Conservation (phyloP, 2,329 filamentous ascomycete species). For the Ceratocystis diversiconidia region DNA sequence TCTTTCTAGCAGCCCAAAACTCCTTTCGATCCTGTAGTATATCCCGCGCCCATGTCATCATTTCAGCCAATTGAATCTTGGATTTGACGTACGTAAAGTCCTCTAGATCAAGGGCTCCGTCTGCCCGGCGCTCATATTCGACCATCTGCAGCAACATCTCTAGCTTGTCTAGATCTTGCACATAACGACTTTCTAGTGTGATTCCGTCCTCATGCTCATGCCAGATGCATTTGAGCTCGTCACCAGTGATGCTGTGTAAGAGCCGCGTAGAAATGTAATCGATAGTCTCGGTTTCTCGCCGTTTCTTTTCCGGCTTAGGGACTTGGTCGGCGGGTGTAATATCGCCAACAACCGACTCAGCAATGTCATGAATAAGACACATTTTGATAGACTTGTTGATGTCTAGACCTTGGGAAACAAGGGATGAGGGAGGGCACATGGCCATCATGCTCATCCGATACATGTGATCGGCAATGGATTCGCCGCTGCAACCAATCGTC, state of each 20-base stretch:
- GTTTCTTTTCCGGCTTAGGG: conserved; percentile 72
- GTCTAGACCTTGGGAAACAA: conserved; percentile 54
- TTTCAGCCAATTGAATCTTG: conserved; percentile 61
- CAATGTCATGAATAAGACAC: conserved; percentile 96
- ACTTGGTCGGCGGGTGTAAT: conserved; percentile 92
- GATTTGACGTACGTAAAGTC: conserved; percentile 74
- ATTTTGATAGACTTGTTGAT: conserved; percentile 79
- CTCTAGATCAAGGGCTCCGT: conserved; percentile 56
- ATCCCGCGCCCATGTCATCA: conserved; percentile 63
- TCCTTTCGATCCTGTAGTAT: conserved; percentile 60
- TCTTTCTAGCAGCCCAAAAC: conserved; percentile 47
- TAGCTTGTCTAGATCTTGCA: conserved; percentile 96
- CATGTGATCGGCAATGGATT: conserved; percentile 97
- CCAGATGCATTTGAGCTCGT: conserved; percentile 68
- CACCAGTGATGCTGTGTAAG: conserved; percentile 51
- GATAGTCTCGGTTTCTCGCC: conserved; percentile 80
- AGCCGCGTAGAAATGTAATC: conserved; percentile 74
- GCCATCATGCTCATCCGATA: conserved; percentile 97
- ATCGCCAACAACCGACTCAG: conserved; percentile 88
- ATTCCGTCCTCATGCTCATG: conserved; percentile 85
- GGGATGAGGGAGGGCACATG: conserved; percentile 69
- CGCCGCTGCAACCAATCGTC: conserved; percentile 38
- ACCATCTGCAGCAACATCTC: conserved; percentile 90
- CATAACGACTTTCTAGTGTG: conserved; percentile 74
- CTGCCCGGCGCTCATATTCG: conserved; percentile 71